phyloP scores from a whole-genome alignment of 1,284 basidiomycete genomes.

The Cryptococcus depauperatus region DNA sequence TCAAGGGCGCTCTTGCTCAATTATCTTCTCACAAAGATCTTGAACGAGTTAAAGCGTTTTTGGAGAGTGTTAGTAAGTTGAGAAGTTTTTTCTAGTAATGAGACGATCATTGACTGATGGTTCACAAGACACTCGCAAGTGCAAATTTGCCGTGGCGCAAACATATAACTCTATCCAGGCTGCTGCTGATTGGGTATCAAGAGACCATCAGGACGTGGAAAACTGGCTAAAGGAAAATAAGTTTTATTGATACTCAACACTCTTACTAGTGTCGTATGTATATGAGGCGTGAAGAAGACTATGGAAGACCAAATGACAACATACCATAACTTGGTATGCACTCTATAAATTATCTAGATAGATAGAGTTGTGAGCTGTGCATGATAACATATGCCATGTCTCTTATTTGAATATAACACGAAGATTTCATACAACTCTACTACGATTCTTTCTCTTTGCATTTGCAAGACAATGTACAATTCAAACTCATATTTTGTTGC shows the following conservation, averaged over 20 bases:
- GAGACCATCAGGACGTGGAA: conserved; percentile 49
- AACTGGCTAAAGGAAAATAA: conserved; percentile 8
- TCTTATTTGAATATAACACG: background rate
- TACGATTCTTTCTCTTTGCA: no score
- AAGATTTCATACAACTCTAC: background rate
- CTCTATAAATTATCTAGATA: background rate
- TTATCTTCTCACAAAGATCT: conserved; percentile 65
- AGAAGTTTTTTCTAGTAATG: background rate
- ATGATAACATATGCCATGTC: background rate
- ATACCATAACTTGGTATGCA: background rate
- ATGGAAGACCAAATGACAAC: no score
- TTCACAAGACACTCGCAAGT: conserved; percentile 42
- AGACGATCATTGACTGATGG: background rate
- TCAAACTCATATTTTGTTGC: no score
- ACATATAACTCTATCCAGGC: conserved; percentile 51
- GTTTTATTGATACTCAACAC: background rate
- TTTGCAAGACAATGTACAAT: no score
- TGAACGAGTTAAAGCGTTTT: conserved; percentile 60
- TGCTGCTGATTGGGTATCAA: conserved; percentile 49
- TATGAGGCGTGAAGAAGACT: no score
- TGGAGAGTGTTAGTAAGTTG: conserved; percentile 47
- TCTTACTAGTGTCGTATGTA: background rate
- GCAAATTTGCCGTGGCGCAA: conserved; percentile 49
- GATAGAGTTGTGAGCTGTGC: background rate
- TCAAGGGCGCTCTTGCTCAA: conserved; percentile 53